phyloP scores from a whole-genome alignment of 768 basidiomycete species.

The Boletus rex-veris region DNA sequence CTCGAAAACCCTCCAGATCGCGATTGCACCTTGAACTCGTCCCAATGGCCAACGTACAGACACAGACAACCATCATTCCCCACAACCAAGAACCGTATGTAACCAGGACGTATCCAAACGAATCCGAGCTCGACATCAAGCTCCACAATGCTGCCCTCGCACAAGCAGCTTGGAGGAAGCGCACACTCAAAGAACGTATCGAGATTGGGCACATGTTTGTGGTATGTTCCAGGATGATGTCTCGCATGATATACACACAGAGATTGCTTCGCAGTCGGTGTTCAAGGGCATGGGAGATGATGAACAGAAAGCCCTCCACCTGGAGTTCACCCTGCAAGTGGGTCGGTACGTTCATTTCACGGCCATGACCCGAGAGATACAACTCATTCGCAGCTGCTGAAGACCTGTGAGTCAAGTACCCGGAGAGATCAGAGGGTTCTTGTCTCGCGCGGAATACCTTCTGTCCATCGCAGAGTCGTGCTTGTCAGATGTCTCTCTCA shows the following conservation, averaged over 20 bases:
- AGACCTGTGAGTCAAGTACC: conserved; percentile 78
- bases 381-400: not conserved
- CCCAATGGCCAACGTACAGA: conserved; percentile 22
- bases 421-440: conserved; percentile 77
- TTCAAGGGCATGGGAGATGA: conserved; percentile 45
- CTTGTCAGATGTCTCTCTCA: conserved; percentile 71
- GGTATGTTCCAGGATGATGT: conserved; percentile 37
- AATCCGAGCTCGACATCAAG: conserved; percentile 54
- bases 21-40: not conserved
- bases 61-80: conserved; percentile 82
- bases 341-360: conserved; percentile 60
- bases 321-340: conserved; percentile 87
- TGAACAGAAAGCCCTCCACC: conserved; percentile 46
- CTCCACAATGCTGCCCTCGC: conserved; percentile 59
- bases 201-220: conserved; percentile 70
- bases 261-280: conserved; percentile 36
- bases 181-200: conserved; percentile 60
- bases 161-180: conserved; percentile 70
- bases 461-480: conserved; percentile 74
- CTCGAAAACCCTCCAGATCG: too few relatives aligned
- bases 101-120: conserved; percentile 57
- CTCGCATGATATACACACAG: not conserved
- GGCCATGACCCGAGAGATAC: not conserved
- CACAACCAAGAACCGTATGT: conserved; percentile 65
- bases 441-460: conserved; percentile 83